Evolutionary conservation across 768 basidiomycete genomes (phyloP).

Genomic region (Kwoniella heveanensis): DNA sequence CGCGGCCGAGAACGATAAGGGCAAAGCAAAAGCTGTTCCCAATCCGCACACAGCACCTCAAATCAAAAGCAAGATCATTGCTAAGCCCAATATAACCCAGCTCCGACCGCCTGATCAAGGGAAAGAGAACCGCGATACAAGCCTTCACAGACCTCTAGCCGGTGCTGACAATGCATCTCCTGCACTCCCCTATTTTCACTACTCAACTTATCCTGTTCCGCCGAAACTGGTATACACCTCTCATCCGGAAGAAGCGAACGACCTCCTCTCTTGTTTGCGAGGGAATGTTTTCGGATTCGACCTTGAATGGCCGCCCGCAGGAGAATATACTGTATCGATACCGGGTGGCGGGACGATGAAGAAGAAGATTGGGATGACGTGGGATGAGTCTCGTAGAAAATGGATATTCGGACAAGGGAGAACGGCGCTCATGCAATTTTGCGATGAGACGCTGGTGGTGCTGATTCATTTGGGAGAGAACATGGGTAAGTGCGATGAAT

Average conservation of each 20-base stretch:
- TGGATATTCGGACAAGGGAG: constrained; percentile 33
- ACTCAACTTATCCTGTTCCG: constrained; percentile 12
- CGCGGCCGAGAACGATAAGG: not conserved
- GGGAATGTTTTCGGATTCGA: constrained; percentile 50
- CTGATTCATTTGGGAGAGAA: constrained; percentile 42
- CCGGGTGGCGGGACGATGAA: constrained; percentile 6
- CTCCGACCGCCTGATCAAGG: not conserved
- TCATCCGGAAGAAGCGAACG: constrained; percentile 40
- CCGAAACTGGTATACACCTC: constrained; percentile 47
- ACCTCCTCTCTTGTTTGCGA: constrained; percentile 39
- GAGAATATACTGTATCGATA: constrained; percentile 11
- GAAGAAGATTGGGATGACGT: constrained; percentile 22
- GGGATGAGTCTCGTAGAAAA: constrained; percentile 15
- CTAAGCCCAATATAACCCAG: not conserved
- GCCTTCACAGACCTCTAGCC: not conserved
- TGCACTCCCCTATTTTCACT: constrained; percentile 30
- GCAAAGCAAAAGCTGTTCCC: not conserved
- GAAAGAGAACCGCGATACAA: no score
- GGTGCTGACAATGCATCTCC: not conserved
- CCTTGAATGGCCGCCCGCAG: constrained; percentile 51
- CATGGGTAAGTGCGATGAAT: constrained; percentile 28
- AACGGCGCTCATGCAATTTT: constrained; percentile 43
- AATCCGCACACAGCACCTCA: not conserved
- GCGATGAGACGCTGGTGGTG: constrained; percentile 41
- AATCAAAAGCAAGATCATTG: not conserved